Conservation (phyloP, 345 rosid genomes). For the Pistacia atlantica region DNA sequence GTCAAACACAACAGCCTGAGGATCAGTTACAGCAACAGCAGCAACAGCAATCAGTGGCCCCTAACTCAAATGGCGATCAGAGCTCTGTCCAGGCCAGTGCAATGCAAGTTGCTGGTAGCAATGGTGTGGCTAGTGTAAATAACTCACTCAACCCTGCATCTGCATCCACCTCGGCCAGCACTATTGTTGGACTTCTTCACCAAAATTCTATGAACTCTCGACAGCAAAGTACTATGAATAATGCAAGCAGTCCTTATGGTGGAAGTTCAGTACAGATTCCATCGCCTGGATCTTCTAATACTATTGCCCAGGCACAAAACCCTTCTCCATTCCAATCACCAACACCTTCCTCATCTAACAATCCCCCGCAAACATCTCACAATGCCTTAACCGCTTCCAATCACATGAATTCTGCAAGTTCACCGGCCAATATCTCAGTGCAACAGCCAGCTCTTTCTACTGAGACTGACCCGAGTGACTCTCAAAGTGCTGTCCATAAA, state of each 20-base stretch:
- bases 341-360: conserved; percentile 63
- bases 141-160: conserved; percentile 57
- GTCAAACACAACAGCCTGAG: conserved; percentile 64
- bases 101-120: conserved; percentile 56
- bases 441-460: conserved; percentile 61
- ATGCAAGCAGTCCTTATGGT: conserved; percentile 77
- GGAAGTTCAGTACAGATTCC: conserved; percentile 72
- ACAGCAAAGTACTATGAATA: conserved; percentile 72
- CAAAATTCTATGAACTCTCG: conserved; percentile 89
- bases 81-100: conserved; percentile 49
- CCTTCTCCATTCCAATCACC: conserved; percentile 77
- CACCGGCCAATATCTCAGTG: conserved; percentile 55
- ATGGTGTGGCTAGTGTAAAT: conserved; percentile 52
- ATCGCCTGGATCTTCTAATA: conserved; percentile 77
- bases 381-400: conserved; percentile 48
- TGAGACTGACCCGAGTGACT: conserved; percentile 63
- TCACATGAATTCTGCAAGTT: conserved; percentile 60
- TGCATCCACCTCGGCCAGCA: conserved; percentile 64
- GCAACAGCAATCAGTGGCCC: conserved; percentile 49
- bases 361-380: conserved; percentile 55
- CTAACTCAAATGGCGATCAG: conserved; percentile 51
- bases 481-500: conserved; percentile 87
- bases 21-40: conserved; percentile 60
- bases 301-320: conserved; percentile 65
- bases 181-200: conserved; percentile 85